Conservation (phyloP, 116 monocot genomes). For the Dioscorea cayenensis region DNA sequence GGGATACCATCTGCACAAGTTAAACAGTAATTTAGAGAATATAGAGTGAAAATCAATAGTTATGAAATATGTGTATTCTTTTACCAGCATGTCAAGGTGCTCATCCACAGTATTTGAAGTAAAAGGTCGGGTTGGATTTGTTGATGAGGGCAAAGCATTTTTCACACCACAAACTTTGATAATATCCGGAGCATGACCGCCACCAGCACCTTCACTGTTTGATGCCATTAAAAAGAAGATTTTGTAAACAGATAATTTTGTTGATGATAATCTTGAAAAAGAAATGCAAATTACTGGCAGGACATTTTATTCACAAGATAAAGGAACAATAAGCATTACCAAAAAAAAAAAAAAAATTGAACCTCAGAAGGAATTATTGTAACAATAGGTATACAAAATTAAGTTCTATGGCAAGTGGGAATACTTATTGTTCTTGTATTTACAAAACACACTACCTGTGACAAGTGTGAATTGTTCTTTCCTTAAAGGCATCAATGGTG, state of each 20-base stretch:
- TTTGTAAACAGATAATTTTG: too few species aligned
- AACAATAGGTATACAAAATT: neutral
- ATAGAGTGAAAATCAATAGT: too few species aligned
- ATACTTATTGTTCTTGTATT: neutral
- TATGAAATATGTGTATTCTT: neutral
- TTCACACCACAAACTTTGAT: constrained; percentile 95
- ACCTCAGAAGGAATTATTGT: neutral
- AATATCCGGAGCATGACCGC: constrained; percentile 98
- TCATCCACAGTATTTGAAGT: constrained; percentile 92
- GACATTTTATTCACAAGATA: too few species aligned
- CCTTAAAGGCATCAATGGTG: constrained; percentile 84
- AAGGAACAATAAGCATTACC: too few species aligned
- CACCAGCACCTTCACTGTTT: constrained; percentile 95
- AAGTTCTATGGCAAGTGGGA: too few species aligned
- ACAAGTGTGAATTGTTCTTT: constrained; percentile 92
- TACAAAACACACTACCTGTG: constrained; percentile 57
- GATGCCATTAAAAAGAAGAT: neutral
- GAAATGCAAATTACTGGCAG: too few species aligned
- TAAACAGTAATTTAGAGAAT: constrained; percentile 10
- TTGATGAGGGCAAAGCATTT: constrained; percentile 96
- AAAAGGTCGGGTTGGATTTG: constrained; percentile 95
- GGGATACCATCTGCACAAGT: constrained; percentile 77
- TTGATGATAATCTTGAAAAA: too few species aligned
- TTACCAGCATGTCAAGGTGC: constrained; percentile 99
- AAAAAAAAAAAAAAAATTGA: too few species aligned